These are phyloP conservation scores for Globisporangium spiculum DNA, from an alignment of 352 stramenopile species.

Conservation along the genomic window DNA sequence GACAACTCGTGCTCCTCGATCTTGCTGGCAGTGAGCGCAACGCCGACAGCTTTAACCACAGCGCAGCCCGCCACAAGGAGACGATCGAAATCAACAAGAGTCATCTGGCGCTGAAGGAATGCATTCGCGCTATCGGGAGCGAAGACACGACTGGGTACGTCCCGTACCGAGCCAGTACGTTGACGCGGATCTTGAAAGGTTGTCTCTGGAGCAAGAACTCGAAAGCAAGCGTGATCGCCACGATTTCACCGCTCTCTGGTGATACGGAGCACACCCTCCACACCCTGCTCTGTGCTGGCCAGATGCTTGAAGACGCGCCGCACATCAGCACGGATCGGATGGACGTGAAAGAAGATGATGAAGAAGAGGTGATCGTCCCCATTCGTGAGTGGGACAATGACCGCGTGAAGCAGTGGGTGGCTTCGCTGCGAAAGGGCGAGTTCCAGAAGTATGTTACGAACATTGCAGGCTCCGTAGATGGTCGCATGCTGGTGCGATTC, in stretches of 20 bases:
- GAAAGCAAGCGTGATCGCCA: constrained; percentile 67
- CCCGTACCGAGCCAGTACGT: constrained; percentile 62
- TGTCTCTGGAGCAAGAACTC: constrained; percentile 64
- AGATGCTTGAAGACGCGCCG: constrained; percentile 65
- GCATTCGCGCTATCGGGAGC: constrained; percentile 62
- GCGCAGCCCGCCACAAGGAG: constrained; percentile 67
- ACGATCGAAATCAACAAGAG: constrained; percentile 85
- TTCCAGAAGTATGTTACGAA: constrained; percentile 57
- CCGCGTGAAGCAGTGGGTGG: constrained; percentile 50
- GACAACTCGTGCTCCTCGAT: constrained; percentile 58
- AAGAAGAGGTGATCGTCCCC: constrained; percentile 28
- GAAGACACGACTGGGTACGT: constrained; percentile 57
- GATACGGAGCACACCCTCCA: constrained; percentile 84
- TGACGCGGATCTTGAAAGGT: constrained; percentile 76
- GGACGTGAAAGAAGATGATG: constrained; percentile 47
- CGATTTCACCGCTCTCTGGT: constrained; percentile 68
- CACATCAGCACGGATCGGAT: constrained; percentile 56
- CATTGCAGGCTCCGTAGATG: constrained; percentile 43
- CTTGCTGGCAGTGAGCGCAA: constrained; percentile 75
- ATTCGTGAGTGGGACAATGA: constrained; percentile 68
- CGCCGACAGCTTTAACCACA: constrained; percentile 77
- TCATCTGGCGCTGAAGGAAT: constrained; percentile 80
- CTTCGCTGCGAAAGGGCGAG: constrained; percentile 37
- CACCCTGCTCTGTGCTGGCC: constrained; percentile 64
- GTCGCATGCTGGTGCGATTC: constrained; percentile 59